phyloP scores from a whole-genome alignment of 2,329 filamentous ascomycete genomes.

The Exophiala bonariae region DNA sequence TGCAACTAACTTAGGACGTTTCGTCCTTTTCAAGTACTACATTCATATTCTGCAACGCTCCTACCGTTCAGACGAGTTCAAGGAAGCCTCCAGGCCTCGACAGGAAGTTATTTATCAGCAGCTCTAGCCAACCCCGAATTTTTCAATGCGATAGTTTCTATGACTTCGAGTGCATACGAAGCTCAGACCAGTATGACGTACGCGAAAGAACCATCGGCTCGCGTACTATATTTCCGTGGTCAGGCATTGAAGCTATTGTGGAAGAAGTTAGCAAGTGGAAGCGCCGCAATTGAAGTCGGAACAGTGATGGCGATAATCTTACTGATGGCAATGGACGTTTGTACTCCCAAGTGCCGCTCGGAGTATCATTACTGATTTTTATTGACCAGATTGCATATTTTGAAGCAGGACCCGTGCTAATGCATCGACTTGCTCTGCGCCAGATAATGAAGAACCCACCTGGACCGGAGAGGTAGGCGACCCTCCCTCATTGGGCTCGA shows the following conservation, averaged over 20 bases:
- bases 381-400: constrained; percentile 9
- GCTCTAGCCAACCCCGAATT: constrained; percentile 8
- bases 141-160: constrained; percentile 7
- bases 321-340: constrained; percentile 9
- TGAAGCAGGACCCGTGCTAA: constrained; percentile 4
- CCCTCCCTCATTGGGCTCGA: neutral
- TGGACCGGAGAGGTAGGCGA: neutral
- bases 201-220: neutral
- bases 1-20: too few relatives aligned
- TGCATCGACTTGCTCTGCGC: constrained; percentile 9
- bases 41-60: constrained; percentile 3
- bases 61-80: constrained; percentile 3
- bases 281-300: neutral
- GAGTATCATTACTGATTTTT: neutral
- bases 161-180: constrained; percentile 5
- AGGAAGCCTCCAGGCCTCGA: neutral
- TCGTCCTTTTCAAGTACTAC: too few relatives aligned
- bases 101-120: neutral
- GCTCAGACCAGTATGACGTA: neutral
- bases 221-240: constrained; percentile 7
- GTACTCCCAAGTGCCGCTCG: neutral
- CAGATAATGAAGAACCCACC: constrained; percentile 1
- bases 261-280: neutral
- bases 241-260: constrained; percentile 4
- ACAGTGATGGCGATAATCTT: constrained; percentile 6